A percentile compares a stretch with the other conserved stretches of the same genome.
phyloP scores from a whole-genome alignment of 2,329 filamentous ascomycete species.

The Penicillium psychrosexuale region DNA sequence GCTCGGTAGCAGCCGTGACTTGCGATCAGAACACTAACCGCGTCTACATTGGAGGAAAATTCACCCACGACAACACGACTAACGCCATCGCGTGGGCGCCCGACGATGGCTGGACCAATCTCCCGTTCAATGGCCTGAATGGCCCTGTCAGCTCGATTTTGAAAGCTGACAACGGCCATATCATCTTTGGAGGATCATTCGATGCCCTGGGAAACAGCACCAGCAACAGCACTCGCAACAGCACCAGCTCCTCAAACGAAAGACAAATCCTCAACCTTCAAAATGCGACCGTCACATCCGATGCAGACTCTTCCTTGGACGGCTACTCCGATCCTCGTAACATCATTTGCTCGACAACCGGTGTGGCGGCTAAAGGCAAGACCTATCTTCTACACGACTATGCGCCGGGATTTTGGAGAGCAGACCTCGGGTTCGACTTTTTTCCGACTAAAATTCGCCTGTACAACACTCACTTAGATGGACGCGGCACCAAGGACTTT shows the following conservation, averaged over 20 bases:
- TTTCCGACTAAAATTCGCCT: slow-evolving; percentile 81
- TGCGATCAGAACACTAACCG: slow-evolving; percentile 74
- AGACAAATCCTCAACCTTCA: slow-evolving; percentile 81
- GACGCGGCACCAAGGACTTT: slow-evolving; percentile 83
- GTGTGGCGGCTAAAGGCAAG: slow-evolving; percentile 65
- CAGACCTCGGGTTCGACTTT: slow-evolving; percentile 78
- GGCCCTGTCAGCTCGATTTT: slow-evolving; percentile 83
- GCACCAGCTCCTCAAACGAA: slow-evolving; percentile 56
- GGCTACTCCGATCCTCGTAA: slow-evolving; percentile 74
- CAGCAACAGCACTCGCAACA: slow-evolving; percentile 64
- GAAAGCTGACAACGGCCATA: slow-evolving; percentile 74
- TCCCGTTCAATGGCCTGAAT: slow-evolving; percentile 93
- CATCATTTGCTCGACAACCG: slow-evolving; percentile 74
- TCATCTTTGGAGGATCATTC: slow-evolving; percentile 89
- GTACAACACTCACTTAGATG: slow-evolving; percentile 81
- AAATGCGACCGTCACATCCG: slow-evolving; percentile 69
- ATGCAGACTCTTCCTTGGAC: slow-evolving; percentile 56
- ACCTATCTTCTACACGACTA: slow-evolving; percentile 80
- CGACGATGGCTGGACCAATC: slow-evolving; percentile 67
- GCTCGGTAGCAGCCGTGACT: slow-evolving; percentile 74
- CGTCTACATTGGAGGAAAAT: slow-evolving; percentile 90
- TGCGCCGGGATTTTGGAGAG: slow-evolving; percentile 76
- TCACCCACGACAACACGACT: slow-evolving; percentile 73
- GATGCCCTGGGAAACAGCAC: slow-evolving; percentile 81
- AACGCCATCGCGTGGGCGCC: slow-evolving; percentile 84